Percentiles rank a stretch among this genome's conserved stretches.
Evolutionary conservation across 2,329 filamentous ascomycete species (phyloP).

Genomic region (Verticillium nubilum): DNA sequence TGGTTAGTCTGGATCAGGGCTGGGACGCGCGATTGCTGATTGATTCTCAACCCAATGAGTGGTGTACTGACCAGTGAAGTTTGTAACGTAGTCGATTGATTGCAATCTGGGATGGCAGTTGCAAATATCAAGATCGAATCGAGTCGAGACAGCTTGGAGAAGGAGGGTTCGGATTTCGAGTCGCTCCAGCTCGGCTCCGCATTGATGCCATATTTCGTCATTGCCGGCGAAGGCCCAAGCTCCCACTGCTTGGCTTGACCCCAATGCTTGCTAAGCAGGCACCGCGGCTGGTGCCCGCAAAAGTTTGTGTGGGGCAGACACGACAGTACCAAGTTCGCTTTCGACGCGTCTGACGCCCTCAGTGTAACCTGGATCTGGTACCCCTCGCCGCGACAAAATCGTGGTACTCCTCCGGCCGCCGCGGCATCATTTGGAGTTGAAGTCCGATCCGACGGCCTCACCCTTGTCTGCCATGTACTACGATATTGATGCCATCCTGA

Average conservation of each 20-base stretch:
- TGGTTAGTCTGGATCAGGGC: not conserved
- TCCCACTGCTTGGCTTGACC: not conserved
- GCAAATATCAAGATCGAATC: not conserved
- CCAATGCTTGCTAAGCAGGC: not conserved
- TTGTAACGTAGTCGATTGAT: not conserved
- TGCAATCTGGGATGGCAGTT: not conserved
- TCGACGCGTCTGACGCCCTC: not conserved
- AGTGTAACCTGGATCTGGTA: not conserved
- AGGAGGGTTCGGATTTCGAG: slow-evolving; percentile 20
- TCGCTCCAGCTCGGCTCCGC: slow-evolving; percentile 17
- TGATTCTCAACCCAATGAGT: not conserved
- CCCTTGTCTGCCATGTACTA: slow-evolving; percentile 53
- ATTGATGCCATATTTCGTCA: slow-evolving; percentile 18
- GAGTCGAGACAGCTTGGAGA: not conserved
- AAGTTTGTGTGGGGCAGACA: not conserved
- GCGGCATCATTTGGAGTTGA: not conserved
- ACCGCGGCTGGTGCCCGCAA: not conserved
- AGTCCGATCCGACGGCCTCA: slow-evolving; percentile 41
- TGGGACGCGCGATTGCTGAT: not conserved
- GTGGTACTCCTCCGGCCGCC: not conserved
- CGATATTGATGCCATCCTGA: slow-evolving; percentile 78
- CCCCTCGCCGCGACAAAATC: no score
- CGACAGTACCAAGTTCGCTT: slow-evolving; percentile 13
- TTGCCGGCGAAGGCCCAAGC: slow-evolving; percentile 6
- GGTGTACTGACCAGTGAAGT: not conserved